Conservation (phyloP, 2,329 filamentous ascomycete genomes). For the Huntiella abstrusa region DNA sequence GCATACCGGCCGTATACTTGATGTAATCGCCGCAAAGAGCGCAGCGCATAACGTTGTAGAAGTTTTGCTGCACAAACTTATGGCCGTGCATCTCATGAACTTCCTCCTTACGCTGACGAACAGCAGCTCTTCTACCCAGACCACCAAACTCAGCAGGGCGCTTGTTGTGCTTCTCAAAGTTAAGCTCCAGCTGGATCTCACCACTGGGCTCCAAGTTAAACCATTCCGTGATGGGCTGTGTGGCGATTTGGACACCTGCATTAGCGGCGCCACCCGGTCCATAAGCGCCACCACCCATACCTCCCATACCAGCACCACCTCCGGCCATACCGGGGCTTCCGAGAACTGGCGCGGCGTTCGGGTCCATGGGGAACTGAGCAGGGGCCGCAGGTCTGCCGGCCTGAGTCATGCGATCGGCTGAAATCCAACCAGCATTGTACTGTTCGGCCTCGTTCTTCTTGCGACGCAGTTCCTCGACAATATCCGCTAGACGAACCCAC, state of each 20-base stretch:
- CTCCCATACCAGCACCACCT: slow-evolving; percentile 20
- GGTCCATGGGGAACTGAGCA: slow-evolving; percentile 39
- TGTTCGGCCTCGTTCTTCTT: slow-evolving; percentile 96
- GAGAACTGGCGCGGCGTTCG: slow-evolving; percentile 20
- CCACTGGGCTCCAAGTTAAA: slow-evolving; percentile 92
- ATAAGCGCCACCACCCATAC: slow-evolving; percentile 24
- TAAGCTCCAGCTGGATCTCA: slow-evolving; percentile 76
- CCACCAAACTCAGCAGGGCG: slow-evolving; percentile 75
- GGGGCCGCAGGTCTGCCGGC: slow-evolving; percentile 22
- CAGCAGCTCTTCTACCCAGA: slow-evolving; percentile 83
- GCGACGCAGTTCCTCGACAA: slow-evolving; percentile 88
- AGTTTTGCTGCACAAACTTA: slow-evolving; percentile 96
- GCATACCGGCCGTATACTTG: slow-evolving; percentile 97
- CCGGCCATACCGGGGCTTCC: slow-evolving; percentile 9
- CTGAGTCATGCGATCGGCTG: slow-evolving; percentile 80
- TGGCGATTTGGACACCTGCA: slow-evolving; percentile 30
- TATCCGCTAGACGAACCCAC: slow-evolving; percentile 93
- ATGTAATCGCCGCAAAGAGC: slow-evolving; percentile 94
- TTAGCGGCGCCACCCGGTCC: slow-evolving; percentile 17
- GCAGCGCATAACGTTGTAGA: slow-evolving; percentile 99
- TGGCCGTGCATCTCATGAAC: slow-evolving; percentile 97
- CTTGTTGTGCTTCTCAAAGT: slow-evolving; percentile 79
- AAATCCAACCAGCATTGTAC: slow-evolving; percentile 89
- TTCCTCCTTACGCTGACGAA: slow-evolving; percentile 94
- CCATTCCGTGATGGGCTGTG: slow-evolving; percentile 69